phyloP scores from a whole-genome alignment of 129 eudicot species.

The Flaveria sonorensis region DNA sequence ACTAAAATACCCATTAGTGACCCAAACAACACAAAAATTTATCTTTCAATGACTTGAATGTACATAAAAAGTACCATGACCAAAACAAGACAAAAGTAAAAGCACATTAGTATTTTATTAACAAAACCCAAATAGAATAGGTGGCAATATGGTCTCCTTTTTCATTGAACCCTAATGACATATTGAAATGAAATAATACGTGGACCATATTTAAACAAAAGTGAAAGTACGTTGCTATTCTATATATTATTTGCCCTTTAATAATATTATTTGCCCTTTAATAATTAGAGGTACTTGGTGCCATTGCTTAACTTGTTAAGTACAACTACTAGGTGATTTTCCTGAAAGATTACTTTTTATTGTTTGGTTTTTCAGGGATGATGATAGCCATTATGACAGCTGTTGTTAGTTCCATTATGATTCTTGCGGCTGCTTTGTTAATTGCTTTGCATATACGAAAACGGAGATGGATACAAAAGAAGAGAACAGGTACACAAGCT shows the following conservation, averaged over 20 bases:
- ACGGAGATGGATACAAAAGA: slow-evolving; percentile 49
- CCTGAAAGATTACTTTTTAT: neutral
- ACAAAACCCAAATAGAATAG: neutral
- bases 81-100: neutral
- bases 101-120: neutral
- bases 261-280: neutral
- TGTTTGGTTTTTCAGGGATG: slow-evolving; percentile 49
- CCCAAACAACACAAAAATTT: neutral
- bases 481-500: slow-evolving; percentile 59
- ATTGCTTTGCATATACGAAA: slow-evolving; percentile 58
- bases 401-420: slow-evolving; percentile 52
- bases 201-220: neutral
- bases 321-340: neutral
- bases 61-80: neutral
- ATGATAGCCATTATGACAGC: slow-evolving; percentile 47
- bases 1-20: neutral
- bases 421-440: slow-evolving; percentile 50
- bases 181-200: neutral
- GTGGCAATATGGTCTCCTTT: neutral
- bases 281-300: slow-evolving; percentile 1
- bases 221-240: neutral
- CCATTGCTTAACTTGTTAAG: neutral
- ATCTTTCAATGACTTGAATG: neutral
- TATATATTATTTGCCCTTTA: neutral
- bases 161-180: neutral